phyloP scores from a whole-genome alignment of 2,329 filamentous ascomycete genomes.

The Neonectria punicea region DNA sequence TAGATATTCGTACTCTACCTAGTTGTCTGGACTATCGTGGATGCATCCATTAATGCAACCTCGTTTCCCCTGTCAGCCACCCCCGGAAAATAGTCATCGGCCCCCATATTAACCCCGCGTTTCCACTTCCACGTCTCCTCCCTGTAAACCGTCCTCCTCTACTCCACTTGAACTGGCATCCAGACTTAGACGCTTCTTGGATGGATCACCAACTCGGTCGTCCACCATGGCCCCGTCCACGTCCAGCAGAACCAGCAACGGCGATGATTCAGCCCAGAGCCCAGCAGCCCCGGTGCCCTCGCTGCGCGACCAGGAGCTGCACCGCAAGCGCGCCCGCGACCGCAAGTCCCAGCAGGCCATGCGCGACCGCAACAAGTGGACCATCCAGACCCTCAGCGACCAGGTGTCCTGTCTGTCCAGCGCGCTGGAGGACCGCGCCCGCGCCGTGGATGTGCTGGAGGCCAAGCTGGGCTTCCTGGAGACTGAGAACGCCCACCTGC shows the following conservation, averaged over 20 bases:
- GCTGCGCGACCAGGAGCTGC: slow-evolving; percentile 35
- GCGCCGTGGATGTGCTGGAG: slow-evolving; percentile 32
- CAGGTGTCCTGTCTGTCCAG: slow-evolving; percentile 43
- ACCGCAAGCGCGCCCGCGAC: slow-evolving; percentile 46
- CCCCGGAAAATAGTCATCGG: background rate
- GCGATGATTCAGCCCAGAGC: slow-evolving; percentile 25
- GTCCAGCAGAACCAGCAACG: slow-evolving; percentile 3
- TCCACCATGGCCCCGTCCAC: slow-evolving; percentile 25
- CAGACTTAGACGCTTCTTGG: background rate
- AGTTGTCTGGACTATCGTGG: background rate
- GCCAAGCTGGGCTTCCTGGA: slow-evolving; percentile 38
- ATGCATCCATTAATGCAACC: background rate
- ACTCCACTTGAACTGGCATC: slow-evolving; percentile 7
- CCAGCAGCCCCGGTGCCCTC: background rate
- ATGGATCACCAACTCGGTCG: slow-evolving; percentile 9
- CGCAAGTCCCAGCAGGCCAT: slow-evolving; percentile 48
- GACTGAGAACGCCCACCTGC: slow-evolving; percentile 43
- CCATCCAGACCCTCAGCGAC: slow-evolving; percentile 43
- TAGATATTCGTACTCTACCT: background rate
- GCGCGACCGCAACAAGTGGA: slow-evolving; percentile 47
- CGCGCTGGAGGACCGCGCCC: slow-evolving; percentile 37
- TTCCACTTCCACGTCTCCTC: background rate
- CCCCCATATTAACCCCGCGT: slow-evolving; percentile 23
- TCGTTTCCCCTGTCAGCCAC: background rate
- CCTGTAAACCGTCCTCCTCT: background rate